Evolutionary conservation across 139 green algal genomes (phyloP).

Genomic region (Coelastrella sp.): DNA sequence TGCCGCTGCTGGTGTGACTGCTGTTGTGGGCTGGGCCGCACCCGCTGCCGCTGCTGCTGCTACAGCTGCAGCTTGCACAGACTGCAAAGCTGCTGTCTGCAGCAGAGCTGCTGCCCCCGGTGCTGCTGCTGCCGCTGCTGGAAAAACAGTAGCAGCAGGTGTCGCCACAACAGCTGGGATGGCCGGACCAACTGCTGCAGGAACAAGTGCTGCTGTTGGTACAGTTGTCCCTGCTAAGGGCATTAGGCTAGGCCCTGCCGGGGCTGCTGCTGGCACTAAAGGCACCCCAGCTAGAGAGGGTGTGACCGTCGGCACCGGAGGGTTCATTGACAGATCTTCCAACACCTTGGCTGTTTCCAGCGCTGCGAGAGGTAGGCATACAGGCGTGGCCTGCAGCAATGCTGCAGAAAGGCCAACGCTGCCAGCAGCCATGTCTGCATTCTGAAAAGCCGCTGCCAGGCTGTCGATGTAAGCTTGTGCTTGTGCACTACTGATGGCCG

Average conservation of each 20-base stretch:
- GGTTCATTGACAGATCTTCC: neutral
- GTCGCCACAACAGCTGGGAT: neutral
- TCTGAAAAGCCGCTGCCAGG: conserved; percentile 17
- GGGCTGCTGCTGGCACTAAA: conserved; percentile 37
- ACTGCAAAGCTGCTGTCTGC: neutral
- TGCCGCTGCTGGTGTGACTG: neutral
- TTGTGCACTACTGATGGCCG: conserved; percentile 20
- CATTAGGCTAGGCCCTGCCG: neutral
- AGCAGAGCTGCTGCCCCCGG: neutral
- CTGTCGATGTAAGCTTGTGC: conserved; percentile 38
- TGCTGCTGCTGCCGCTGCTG: neutral
- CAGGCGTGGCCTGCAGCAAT: neutral
- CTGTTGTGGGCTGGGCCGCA: neutral
- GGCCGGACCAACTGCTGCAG: neutral
- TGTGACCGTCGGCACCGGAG: neutral
- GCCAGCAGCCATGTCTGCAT: neutral
- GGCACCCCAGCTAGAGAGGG: neutral
- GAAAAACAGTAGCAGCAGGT: no score
- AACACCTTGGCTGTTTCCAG: neutral
- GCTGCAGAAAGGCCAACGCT: neutral
- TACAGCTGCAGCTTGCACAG: neutral
- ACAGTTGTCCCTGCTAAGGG: neutral
- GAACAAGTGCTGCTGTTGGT: neutral
- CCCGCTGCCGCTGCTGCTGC: neutral
- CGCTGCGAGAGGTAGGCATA: neutral